Conservation (phyloP, 2,329 filamentous ascomycete species). For the Scolecobasidium constrictum region DNA sequence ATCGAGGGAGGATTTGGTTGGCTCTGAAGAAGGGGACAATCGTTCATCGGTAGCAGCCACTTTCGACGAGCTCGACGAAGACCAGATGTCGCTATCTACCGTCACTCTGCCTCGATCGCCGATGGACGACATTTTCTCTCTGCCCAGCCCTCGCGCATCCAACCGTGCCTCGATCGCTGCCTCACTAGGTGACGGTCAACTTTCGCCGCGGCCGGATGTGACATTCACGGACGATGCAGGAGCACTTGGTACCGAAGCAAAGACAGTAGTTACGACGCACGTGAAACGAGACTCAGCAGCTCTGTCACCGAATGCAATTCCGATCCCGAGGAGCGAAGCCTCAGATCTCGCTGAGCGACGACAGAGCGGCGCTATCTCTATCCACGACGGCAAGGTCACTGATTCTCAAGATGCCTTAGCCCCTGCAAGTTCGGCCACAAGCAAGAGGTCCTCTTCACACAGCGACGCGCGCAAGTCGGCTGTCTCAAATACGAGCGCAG, state of each 20-base stretch:
- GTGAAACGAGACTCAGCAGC: background rate
- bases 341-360: background rate
- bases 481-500: background rate
- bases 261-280: background rate
- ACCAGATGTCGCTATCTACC: constrained; percentile 24
- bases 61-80: constrained; percentile 50
- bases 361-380: background rate
- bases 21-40: constrained; percentile 26
- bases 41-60: constrained; percentile 40
- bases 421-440: background rate
- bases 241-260: background rate
- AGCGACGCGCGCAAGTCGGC: background rate
- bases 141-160: background rate
- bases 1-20: constrained; percentile 27
- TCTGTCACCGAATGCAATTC: background rate
- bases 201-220: background rate
- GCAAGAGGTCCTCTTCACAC: background rate
- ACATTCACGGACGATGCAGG: background rate
- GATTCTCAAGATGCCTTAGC: background rate
- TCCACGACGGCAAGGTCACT: too few relatives aligned
- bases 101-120: constrained; percentile 15
- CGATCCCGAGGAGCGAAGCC: background rate
- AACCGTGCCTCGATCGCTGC: constrained; percentile 6
- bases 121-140: constrained; percentile 16
- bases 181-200: background rate